Percentiles rank a stretch among this genome's conserved stretches.
These are phyloP conservation scores for Amanita muscaria DNA, from an alignment of 768 basidiomycete species.

Conservation along the genomic window DNA sequence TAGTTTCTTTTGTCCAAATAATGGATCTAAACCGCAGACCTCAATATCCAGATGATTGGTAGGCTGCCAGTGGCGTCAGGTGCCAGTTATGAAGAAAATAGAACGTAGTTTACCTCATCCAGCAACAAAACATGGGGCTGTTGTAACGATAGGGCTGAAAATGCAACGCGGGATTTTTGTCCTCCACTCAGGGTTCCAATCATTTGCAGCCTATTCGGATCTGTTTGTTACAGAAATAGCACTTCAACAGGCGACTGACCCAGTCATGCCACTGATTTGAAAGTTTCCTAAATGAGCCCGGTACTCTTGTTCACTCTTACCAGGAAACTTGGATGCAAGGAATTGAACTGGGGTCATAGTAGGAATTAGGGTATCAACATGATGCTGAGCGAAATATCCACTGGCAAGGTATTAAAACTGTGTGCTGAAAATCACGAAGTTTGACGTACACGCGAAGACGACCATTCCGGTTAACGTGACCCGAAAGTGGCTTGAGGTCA, in stretches of 20 bases:
- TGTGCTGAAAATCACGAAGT: background rate
- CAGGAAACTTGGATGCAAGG: slow-evolving; percentile 86
- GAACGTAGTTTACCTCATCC: slow-evolving; percentile 64
- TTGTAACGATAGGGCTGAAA: slow-evolving; percentile 78
- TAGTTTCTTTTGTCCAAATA: slow-evolving; percentile 8
- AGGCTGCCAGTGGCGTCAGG: slow-evolving; percentile 38
- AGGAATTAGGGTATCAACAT: slow-evolving; percentile 84
- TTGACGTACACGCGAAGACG: slow-evolving; percentile 72
- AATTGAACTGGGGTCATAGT: slow-evolving; percentile 90
- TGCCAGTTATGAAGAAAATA: background rate
- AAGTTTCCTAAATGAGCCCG: slow-evolving; percentile 92
- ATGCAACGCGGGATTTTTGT: slow-evolving; percentile 94
- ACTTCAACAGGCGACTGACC: slow-evolving; percentile 32
- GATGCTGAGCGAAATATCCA: slow-evolving; percentile 91
- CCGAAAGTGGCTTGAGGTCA: slow-evolving; percentile 63
- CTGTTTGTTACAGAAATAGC: slow-evolving; percentile 1
- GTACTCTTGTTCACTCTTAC: slow-evolving; percentile 94
- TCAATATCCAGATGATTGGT: slow-evolving; percentile 96
- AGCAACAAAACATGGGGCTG: slow-evolving; percentile 88
- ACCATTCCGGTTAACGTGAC: slow-evolving; percentile 86
- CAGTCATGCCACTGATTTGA: slow-evolving; percentile 94
- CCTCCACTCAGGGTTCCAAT: slow-evolving; percentile 93
- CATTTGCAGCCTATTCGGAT: slow-evolving; percentile 52
- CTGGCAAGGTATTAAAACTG: slow-evolving; percentile 27
- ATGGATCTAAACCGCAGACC: slow-evolving; percentile 27